Conservation (phyloP, 108 stramenopile genomes). For the Epithemia pelagica region DNA sequence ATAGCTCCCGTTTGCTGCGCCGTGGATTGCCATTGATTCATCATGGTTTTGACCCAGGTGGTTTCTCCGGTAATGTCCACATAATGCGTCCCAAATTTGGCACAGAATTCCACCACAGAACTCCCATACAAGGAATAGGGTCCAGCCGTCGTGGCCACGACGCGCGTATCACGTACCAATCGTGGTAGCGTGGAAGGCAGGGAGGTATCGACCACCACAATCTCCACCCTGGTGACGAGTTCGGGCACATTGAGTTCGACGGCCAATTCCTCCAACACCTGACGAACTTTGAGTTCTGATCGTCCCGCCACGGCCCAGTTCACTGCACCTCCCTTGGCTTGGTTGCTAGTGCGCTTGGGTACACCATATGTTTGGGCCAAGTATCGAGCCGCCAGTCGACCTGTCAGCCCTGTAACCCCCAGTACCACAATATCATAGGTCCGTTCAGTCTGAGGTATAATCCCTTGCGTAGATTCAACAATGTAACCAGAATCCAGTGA, state of each 20-base stretch:
- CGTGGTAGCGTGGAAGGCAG: slow-evolving; percentile 45
- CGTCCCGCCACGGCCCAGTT: slow-evolving; percentile 82
- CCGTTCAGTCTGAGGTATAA: slow-evolving; percentile 29
- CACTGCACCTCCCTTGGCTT: slow-evolving; percentile 17
- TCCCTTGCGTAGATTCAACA: slow-evolving; percentile 16
- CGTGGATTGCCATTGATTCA: slow-evolving; percentile 36
- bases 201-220: slow-evolving; percentile 51
- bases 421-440: slow-evolving; percentile 74
- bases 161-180: slow-evolving; percentile 64
- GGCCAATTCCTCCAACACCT: slow-evolving; percentile 24
- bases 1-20: slow-evolving; percentile 65
- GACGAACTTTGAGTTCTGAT: slow-evolving; percentile 37
- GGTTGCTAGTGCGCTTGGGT: not conserved
- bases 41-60: slow-evolving; percentile 76
- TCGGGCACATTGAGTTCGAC: slow-evolving; percentile 29
- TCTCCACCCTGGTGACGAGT: slow-evolving; percentile 22
- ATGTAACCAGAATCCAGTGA: slow-evolving; percentile 19
- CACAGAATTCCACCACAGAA: slow-evolving; percentile 77
- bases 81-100: slow-evolving; percentile 79
- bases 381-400: slow-evolving; percentile 58
- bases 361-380: slow-evolving; percentile 58
- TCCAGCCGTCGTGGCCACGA: slow-evolving; percentile 81
- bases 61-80: slow-evolving; percentile 86
- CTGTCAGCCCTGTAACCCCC: slow-evolving; percentile 89
- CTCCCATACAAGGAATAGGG: slow-evolving; percentile 83